Percentiles rank a stretch among this genome's conserved stretches.
Conservation (phyloP, 257 asterid genomes). For the Craterostigma plantagineum region DNA sequence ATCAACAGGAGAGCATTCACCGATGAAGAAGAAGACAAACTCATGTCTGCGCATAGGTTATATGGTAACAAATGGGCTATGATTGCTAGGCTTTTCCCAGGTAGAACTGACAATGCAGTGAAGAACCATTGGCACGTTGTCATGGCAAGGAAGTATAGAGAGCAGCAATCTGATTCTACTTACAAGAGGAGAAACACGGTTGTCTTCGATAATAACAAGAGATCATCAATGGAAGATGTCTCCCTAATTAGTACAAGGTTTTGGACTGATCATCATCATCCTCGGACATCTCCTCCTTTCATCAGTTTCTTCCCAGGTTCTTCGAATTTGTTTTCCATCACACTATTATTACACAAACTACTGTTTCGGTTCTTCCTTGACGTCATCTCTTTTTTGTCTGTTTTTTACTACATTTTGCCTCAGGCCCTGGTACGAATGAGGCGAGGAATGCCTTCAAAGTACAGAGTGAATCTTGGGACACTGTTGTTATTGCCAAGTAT, state of each 20-base stretch:
- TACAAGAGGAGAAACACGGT: constrained; percentile 48
- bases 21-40: constrained; percentile 58
- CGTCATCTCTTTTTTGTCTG: too few species aligned
- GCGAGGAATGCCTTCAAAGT: too few species aligned
- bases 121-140: constrained; percentile 74
- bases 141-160: constrained; percentile 69
- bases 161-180: constrained; percentile 20
- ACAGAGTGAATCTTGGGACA: too few species aligned
- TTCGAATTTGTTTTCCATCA: too few species aligned
- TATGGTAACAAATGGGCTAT: constrained; percentile 74
- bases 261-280: too few species aligned
- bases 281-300: constrained; percentile 14
- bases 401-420: too few species aligned
- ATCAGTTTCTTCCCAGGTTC: constrained; percentile 19
- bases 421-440: too few species aligned
- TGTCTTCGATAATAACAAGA: constrained; percentile 26
- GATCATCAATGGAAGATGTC: constrained; percentile 9
- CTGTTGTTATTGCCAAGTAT: too few species aligned
- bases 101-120: constrained; percentile 67
- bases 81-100: constrained; percentile 65
- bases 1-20: constrained; percentile 53
- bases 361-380: too few species aligned
- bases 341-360: too few species aligned
- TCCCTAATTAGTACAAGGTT: constrained; percentile 15
- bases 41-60: constrained; percentile 55